phyloP scores from a whole-genome alignment of 805 yeast genomes.

The Yarrowia sp. region DNA sequence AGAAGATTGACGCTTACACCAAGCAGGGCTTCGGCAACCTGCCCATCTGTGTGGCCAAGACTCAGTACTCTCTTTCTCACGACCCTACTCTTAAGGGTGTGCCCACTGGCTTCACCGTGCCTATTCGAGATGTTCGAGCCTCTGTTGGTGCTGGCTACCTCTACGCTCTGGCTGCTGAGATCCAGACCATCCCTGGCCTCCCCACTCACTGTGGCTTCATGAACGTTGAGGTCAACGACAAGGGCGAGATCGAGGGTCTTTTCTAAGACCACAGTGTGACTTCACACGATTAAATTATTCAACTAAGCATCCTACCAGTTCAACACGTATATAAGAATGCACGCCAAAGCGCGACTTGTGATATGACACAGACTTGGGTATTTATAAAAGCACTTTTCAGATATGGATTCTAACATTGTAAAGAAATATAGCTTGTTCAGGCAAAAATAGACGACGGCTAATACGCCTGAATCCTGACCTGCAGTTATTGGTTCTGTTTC shows the following conservation, averaged over 20 bases:
- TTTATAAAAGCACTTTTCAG: too few species aligned
- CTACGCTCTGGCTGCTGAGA: slow-evolving; percentile 94
- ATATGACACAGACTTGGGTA: background rate
- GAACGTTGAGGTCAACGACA: slow-evolving; percentile 91
- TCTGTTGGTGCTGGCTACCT: slow-evolving; percentile 96
- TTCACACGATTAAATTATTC: slow-evolving; percentile 14
- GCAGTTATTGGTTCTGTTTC: background rate
- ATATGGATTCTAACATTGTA: too few species aligned
- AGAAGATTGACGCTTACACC: slow-evolving; percentile 77
- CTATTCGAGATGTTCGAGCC: slow-evolving; percentile 90
- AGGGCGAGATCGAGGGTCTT: slow-evolving; percentile 91
- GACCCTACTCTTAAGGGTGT: slow-evolving; percentile 92
- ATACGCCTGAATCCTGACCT: background rate
- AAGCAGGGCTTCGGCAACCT: slow-evolving; percentile 83
- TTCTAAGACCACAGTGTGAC: slow-evolving; percentile 45
- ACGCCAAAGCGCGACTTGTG: slow-evolving; percentile 14
- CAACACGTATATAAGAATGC: slow-evolving; percentile 24
- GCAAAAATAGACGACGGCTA: background rate
- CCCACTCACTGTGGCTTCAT: slow-evolving; percentile 95
- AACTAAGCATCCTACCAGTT: slow-evolving; percentile 23
- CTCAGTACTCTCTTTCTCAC: slow-evolving; percentile 94
- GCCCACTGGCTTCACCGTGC: slow-evolving; percentile 89
- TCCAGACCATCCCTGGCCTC: slow-evolving; percentile 95
- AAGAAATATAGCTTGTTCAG: too few species aligned
- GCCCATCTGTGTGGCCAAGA: slow-evolving; percentile 96